Percentiles rank a stretch among this genome's conserved stretches.
phyloP scores from a whole-genome alignment of 768 basidiomycete species.

The Pisolithus marmoratus region DNA sequence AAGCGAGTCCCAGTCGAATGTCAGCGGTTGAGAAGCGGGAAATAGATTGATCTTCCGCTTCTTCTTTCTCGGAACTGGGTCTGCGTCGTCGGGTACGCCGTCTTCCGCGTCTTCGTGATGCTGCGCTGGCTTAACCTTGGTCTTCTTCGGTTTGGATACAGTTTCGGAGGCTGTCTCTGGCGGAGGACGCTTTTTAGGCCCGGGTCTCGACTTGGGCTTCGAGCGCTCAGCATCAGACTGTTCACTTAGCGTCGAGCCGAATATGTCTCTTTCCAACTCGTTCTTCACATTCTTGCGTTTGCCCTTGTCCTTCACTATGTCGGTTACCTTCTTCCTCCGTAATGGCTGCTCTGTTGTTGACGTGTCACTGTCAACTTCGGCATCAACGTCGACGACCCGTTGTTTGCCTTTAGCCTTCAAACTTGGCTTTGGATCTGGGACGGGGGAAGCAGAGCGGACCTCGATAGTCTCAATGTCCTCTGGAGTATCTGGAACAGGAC shows the following conservation, averaged over 20 bases:
- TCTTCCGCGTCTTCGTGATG: conserved; percentile 14
- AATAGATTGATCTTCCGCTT: conserved; percentile 69
- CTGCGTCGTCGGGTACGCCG: conserved; percentile 13
- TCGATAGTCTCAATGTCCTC: conserved; percentile 29
- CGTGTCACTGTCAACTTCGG: conserved; percentile 10
- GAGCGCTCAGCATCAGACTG: conserved; percentile 9
- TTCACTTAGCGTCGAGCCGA: conserved; percentile 9
- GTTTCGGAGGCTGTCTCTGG: conserved; percentile 14
- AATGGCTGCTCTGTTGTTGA: conserved; percentile 9
- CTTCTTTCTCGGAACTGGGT: conserved; percentile 50
- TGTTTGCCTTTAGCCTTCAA: conserved; percentile 36
- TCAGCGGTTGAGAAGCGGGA: conserved; percentile 33
- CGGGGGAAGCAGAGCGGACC: conserved; percentile 1
- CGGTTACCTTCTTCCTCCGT: conserved; percentile 5
- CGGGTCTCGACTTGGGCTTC: conserved; percentile 14
- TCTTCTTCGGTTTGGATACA: conserved; percentile 12
- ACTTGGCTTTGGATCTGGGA: conserved; percentile 15
- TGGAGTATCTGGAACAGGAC: conserved; percentile 11
- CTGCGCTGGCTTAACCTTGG: conserved; percentile 12
- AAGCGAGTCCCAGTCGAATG: conserved; percentile 43
- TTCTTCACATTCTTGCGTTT: conserved; percentile 18
- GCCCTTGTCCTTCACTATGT: conserved; percentile 8
- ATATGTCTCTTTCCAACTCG: conserved; percentile 20
- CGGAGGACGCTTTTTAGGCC: conserved; percentile 14
- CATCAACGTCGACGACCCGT: conserved; percentile 25